These are phyloP conservation scores for Wickerhamomyces chambardii DNA, from an alignment of 805 yeast species.

Conservation along the genomic window DNA sequence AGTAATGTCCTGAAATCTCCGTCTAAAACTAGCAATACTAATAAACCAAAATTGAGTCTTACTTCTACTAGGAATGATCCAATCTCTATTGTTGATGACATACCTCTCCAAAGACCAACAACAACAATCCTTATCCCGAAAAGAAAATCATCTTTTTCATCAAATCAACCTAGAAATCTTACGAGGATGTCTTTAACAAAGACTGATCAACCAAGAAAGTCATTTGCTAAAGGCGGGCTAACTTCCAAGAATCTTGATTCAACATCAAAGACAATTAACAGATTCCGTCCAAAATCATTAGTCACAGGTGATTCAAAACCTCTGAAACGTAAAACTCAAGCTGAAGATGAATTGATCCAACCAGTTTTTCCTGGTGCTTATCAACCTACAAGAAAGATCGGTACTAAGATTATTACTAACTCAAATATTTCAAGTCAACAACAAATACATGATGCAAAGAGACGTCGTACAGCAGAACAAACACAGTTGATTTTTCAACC, in stretches of 20 bases:
- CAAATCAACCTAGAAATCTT: constrained; percentile 8
- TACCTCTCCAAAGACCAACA: too few species aligned
- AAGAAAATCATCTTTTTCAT: neutral
- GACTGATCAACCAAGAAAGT: constrained; percentile 7
- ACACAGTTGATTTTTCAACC: constrained; percentile 11
- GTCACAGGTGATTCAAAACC: constrained; percentile 6
- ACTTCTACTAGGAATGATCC: too few species aligned
- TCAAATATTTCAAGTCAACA: constrained; percentile 5
- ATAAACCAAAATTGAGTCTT: too few species aligned
- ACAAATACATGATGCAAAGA: constrained; percentile 10
- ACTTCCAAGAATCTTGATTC: constrained; percentile 11
- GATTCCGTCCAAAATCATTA: constrained; percentile 11
- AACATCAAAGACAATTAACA: constrained; percentile 3
- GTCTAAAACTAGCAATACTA: neutral
- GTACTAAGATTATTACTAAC: constrained; percentile 15
- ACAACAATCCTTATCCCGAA: too few species aligned
- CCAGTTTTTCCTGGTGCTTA: neutral
- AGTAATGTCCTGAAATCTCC: constrained; percentile 4
- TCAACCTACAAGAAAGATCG: constrained; percentile 16
- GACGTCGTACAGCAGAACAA: constrained; percentile 18
- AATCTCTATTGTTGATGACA: too few species aligned
- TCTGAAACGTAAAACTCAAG: constrained; percentile 10
- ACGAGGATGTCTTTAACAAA: constrained; percentile 15
- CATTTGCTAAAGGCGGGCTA: constrained; percentile 12
- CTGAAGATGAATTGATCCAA: constrained; percentile 10